A percentile compares a stretch with the other conserved stretches of the same genome.
Conservation (phyloP, 2,329 filamentous ascomycete species). For the Hymenoscyphus albidus region DNA sequence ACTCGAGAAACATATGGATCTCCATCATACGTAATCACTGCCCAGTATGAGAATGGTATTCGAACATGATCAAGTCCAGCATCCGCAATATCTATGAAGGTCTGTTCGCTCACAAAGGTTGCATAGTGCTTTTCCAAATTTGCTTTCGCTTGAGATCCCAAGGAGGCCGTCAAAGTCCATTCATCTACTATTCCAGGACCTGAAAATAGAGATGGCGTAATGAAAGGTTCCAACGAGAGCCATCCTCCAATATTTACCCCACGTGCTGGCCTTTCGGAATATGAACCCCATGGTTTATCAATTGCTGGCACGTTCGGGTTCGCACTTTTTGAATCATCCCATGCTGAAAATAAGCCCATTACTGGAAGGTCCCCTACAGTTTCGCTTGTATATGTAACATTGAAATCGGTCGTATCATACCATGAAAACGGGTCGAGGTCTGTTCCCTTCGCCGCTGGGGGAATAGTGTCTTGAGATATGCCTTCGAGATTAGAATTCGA, state of each 20-base stretch:
- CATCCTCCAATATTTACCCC: conserved; percentile 94
- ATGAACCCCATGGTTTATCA: conserved; percentile 70
- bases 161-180: conserved; percentile 69
- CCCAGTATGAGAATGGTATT: conserved; percentile 95
- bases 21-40: conserved; percentile 74
- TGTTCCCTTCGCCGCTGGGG: conserved; percentile 64
- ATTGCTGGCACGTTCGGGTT: conserved; percentile 79
- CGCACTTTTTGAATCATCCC: conserved; percentile 76
- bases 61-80: conserved; percentile 96
- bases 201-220: conserved; percentile 85
- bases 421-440: conserved; percentile 87
- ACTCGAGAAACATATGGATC: conserved; percentile 87
- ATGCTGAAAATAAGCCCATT: conserved; percentile 81
- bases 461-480: conserved; percentile 46
- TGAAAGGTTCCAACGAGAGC: conserved; percentile 91
- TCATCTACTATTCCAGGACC: conserved; percentile 79
- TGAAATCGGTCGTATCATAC: conserved; percentile 88
- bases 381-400: conserved; percentile 84
- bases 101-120: conserved; percentile 77
- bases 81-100: conserved; percentile 77
- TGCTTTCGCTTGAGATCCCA: conserved; percentile 62
- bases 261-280: conserved; percentile 73
- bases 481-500: conserved; percentile 47
- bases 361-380: conserved; percentile 83
- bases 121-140: conserved; percentile 90